Evolutionary conservation across 352 stramenopile species (phyloP), one percentile per base, ranked within the genome.

Genomic region (Phytophthora lateralis): DNA sequence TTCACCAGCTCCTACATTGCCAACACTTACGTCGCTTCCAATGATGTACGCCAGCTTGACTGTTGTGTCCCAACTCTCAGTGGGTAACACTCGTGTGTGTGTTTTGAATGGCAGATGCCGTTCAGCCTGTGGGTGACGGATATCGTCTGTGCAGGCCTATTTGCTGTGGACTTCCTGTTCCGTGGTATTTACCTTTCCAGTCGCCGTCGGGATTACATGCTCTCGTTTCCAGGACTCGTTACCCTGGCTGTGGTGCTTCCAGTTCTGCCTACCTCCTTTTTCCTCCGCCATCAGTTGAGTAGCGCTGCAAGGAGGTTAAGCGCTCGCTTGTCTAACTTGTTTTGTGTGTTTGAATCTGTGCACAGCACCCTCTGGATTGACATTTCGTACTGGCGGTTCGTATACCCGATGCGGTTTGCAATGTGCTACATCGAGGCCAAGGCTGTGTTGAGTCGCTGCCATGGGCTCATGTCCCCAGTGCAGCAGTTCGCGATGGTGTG

Each of bases 391-490:
- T 93, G 85, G 83, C 76, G 83, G 5, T 94, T 93, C 52, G 59
- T 94, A 10, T 94, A 94, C 59, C 83, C 85, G 4, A 52, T 91
- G 37, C 85, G 85, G 11, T 93, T 94, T 45, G 55, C 83, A 69
- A 90, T 89, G 71, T 91, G 81, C 62, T 94, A 93, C 65, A 51
- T 92, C 6, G 77, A 91, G 57, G 73, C 71, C 45, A 86, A 85
- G 61, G 80, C 81, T 11, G 80, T 94, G 47, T 60, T 94, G 44
- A 89, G 78, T 41, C 85, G 85, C 11, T 94, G 85, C 55, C 83
- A 94, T 51, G 67, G 78, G 29, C 71, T 84, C 62, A 76, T 94
- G 75, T 87, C 85, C n/a, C 85, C 85, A 9, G 78, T 94, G 7
- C 78, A 78, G 11, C 83, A 90, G 46, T 92, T 94, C 34, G 85